Evolutionary conservation across 192 early-diverging fungal species (phyloP).

Genomic region (Gamsiella multidivaricata): DNA sequence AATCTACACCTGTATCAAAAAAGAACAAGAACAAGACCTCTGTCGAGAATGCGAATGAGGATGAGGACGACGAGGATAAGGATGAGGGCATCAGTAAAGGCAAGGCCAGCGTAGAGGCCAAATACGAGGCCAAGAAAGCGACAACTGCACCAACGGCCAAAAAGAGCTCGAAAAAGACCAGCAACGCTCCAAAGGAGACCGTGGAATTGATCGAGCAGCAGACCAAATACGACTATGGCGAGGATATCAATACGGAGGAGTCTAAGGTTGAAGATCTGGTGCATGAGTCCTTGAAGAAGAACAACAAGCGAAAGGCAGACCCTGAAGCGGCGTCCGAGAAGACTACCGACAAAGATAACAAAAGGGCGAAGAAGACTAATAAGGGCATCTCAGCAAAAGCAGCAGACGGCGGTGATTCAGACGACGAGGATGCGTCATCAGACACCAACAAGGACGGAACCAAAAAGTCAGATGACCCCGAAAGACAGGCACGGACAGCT

Average conservation of each 20-base stretch:
- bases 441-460: conserved; percentile 55
- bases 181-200: conserved; percentile 45
- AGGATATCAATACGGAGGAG: conserved; percentile 43
- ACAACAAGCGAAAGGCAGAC: conserved; percentile 43
- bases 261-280: conserved; percentile 48
- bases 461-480: conserved; percentile 62
- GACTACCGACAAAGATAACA: conserved; percentile 2
- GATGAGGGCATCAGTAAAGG: conserved; percentile 28
- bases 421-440: conserved; percentile 48
- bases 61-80: conserved; percentile 20
- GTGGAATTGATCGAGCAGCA: conserved; percentile 33
- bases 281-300: conserved; percentile 41
- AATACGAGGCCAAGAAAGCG: conserved; percentile 45
- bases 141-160: conserved; percentile 12
- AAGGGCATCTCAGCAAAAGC: background rate
- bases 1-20: conserved; percentile 31
- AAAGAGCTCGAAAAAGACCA: conserved; percentile 31
- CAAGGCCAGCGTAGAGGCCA: conserved; percentile 30
- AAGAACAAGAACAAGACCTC: conserved; percentile 32
- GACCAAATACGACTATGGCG: conserved; percentile 46
- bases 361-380: conserved; percentile 39
- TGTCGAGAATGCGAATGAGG: conserved; percentile 1
- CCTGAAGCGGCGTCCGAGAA: background rate
- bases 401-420: conserved; percentile 45
- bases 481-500: conserved; percentile 77